Evolutionary conservation across 257 asterid genomes (phyloP).

Genomic region (Solanum medicagineum): DNA sequence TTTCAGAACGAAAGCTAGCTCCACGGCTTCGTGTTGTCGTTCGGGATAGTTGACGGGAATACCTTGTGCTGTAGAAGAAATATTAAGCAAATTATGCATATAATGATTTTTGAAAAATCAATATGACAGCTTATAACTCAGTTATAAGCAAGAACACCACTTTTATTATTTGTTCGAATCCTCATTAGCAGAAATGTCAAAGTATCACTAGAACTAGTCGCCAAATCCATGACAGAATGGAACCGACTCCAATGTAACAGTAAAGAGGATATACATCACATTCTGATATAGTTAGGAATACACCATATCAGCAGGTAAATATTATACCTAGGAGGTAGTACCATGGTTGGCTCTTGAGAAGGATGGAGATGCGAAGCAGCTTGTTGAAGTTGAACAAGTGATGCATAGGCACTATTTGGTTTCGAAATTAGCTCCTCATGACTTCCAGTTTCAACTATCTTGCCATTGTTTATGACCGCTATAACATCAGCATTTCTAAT

Average conservation of each 20-base stretch:
- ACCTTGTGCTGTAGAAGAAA: conserved; percentile 30
- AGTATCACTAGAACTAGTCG: neutral
- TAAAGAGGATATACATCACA: neutral
- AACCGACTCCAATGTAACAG: neutral
- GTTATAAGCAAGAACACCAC: neutral
- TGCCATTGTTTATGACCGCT: conserved; percentile 77
- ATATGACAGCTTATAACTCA: neutral
- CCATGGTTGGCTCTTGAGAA: conserved; percentile 46
- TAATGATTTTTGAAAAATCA: neutral
- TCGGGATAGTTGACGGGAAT: conserved; percentile 71
- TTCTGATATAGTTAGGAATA: neutral
- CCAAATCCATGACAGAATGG: neutral
- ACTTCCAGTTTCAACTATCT: conserved; percentile 72
- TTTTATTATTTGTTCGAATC: neutral
- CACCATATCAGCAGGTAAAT: neutral
- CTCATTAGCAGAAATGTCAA: neutral
- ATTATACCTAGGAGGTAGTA: conserved; percentile 52
- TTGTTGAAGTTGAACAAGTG: conserved; percentile 85
- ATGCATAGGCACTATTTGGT: conserved; percentile 66
- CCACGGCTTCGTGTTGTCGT: conserved; percentile 74
- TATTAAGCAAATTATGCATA: neutral
- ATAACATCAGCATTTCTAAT: conserved; percentile 79
- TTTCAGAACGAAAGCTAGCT: conserved; percentile 92
- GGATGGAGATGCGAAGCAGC: conserved; percentile 53
- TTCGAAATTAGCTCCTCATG: conserved; percentile 83